Conservation (phyloP, 116 monocot genomes). For the Zostera marina region DNA sequence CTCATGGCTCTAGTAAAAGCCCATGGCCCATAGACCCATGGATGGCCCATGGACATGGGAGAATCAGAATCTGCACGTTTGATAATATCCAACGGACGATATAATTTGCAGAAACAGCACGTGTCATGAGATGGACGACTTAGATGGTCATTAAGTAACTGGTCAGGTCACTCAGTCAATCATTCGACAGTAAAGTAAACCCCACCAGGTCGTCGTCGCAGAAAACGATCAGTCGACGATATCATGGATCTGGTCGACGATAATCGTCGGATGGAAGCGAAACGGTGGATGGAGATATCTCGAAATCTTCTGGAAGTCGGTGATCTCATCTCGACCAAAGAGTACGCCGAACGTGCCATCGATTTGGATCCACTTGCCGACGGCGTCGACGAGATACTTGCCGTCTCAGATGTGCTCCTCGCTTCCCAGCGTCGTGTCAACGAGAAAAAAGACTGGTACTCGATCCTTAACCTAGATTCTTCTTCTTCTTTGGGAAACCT, state of each 20-base stretch:
- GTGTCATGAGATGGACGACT: no score
- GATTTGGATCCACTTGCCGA: constrained; percentile 37
- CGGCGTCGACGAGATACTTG: constrained; percentile 51
- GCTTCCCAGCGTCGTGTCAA: constrained; percentile 22
- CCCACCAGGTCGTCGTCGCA: no score
- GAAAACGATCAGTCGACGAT: no score
- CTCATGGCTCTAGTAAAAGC: no score
- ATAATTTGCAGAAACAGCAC: no score
- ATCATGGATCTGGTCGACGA: not conserved
- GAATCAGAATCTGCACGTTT: no score
- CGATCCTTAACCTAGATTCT: constrained; percentile 42
- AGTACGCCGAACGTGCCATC: constrained; percentile 47
- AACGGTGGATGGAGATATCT: constrained; percentile 26
- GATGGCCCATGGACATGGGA: no score
- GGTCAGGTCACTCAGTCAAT: no score
- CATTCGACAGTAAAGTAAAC: no score
- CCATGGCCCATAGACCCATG: no score
- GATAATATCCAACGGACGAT: not conserved
- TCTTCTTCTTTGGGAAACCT: constrained; percentile 2
- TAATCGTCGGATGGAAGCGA: constrained; percentile 13
- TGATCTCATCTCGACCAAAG: constrained; percentile 51
- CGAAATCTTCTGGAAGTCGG: constrained; percentile 38
- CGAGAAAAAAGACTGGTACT: constrained; percentile 34
- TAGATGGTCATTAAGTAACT: no score
- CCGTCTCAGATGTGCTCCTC: constrained; percentile 52